Base-by-base conservation (phyloP, 2,329 filamentous ascomycete genomes). In the Cyphellophora attinorum region DNA sequence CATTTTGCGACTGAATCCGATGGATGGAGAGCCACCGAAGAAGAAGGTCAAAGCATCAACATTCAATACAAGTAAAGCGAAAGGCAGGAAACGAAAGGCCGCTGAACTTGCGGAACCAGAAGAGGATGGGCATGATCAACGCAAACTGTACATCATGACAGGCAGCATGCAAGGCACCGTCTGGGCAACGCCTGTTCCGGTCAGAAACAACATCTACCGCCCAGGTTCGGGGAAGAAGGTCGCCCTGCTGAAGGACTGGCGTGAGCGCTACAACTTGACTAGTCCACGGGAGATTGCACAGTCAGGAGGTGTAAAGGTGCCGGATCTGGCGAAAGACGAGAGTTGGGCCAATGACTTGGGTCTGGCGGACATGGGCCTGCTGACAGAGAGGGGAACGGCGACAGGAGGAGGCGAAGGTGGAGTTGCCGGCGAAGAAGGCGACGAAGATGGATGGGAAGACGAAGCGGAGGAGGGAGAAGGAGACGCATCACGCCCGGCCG, bases 231-330 rank as follows among this genome's bases (percentile, higher is more conserved):
- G 58, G 3, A 56, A 62, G 14, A 58, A 58, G 33, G 61, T 68
- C 1, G 54, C 64, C 2, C 40, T 68, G 12, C 49, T 67, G 31
- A 58, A 61, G 41, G 60, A 67, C 44, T 67, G 64, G 62, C 54
- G 61, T 13, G 59, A 65, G 37, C 45, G 63, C 3, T 65, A 67
- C 25, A 39, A 39, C 3, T 40, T 37, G 28, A 41, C 30, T 16
- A 33, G 40, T 15, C 38, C 34, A 17, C 32, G 34, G 17, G 25
- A 31, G 15, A 15, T 21, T 15, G 27, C 12, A 8, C n/a, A 32
- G 6, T 11, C 19, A 2, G 28, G 34, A 11, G 8, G 21, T 8
- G n/a, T 8, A 25, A 31, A 19, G 11, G 12, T 10, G 29, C 16
- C 29, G 8, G 15, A 31, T 3, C 15, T 19, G 18, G 6, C 16